Base-by-base conservation (phyloP, 116 monocot species). In the Phalaenopsis hybrid region DNA sequence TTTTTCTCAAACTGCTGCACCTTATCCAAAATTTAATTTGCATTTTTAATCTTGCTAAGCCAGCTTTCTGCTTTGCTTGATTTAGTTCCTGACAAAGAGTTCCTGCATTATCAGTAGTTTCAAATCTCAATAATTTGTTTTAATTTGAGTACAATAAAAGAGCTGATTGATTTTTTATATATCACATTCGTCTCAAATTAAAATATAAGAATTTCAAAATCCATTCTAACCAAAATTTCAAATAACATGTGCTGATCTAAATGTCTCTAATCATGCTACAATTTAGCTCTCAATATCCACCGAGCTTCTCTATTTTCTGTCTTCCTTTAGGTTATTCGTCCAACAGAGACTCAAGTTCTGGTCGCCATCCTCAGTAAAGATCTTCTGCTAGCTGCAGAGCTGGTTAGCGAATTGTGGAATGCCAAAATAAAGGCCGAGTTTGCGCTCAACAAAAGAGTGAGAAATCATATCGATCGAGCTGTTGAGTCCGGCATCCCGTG, bases 331-430 rank as follows among this genome's bases (percentile, higher is more conserved):
- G 80, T 83, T 17, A 86, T 92, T 44, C 92, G 96, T 16, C 84
- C 94, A n/a, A 92, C 95, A 0, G 95, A 99, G 73, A 99, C 96
- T 12, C 88, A 95, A 90, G 95, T 99, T 50, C 81, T 95, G 80
- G 99, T 95, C 46, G 93, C 92, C 4, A 90, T 94, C 81, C 87
- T 99, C 8, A 88, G 92, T 8, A 89, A 95, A 46, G 94, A 94
- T 75, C 87, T 99, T 5, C 58, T 83, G 11, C 73, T 92, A 48
- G 95, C 95, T 44, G 92, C 92, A 18, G 89, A 92, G 65, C 76
- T 95, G 4, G 94, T 89, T 6, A 82, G 86, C 25, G 85, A 93
- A 70, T 86, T 95, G 67, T 99, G 99, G 99, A 83, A 87, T 80
- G 94, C 86, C 2, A 89, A 86, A 57, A 91, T 99, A 77, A 92